Conservation (phyloP, 2,329 filamentous ascomycete genomes). For the Colletotrichum sojae region DNA sequence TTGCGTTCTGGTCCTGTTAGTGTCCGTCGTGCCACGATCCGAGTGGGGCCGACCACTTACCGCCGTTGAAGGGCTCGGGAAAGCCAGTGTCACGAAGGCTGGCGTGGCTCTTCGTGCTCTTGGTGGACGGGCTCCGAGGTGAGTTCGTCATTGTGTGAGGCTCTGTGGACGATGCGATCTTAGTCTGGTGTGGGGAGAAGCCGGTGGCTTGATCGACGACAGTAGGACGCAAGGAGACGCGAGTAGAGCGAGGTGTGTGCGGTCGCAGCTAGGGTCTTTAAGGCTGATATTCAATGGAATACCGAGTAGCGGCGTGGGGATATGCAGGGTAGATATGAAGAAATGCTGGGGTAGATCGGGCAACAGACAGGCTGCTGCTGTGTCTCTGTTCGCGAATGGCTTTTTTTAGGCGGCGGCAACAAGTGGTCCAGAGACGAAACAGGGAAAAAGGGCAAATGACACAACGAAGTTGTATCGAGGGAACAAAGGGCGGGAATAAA, state of each 20-base stretch:
- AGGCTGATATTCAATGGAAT: constrained; percentile 27
- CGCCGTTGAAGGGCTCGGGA: constrained; percentile 63
- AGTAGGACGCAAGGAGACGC: background rate
- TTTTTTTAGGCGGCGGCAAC: background rate
- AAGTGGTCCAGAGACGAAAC: constrained; percentile 13
- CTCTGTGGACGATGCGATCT: constrained; percentile 30
- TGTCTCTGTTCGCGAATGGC: constrained; percentile 21
- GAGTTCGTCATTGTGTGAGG: constrained; percentile 33
- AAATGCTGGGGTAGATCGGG: background rate
- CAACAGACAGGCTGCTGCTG: constrained; percentile 5
- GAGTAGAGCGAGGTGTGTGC: background rate
- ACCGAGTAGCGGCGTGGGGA: constrained; percentile 9
- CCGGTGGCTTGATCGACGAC: constrained; percentile 6
- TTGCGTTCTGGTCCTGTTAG: constrained; percentile 60
- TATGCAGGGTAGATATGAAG: constrained; percentile 15
- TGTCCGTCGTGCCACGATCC: background rate
- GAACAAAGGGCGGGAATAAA: constrained; percentile 23
- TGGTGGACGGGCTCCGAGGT: constrained; percentile 36
- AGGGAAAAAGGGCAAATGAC: background rate
- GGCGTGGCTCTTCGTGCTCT: constrained; percentile 33
- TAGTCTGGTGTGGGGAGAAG: constrained; percentile 33
- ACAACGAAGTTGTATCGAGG: background rate
- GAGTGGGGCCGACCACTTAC: constrained; percentile 49
- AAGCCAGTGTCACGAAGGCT: constrained; percentile 62
- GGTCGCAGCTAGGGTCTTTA: constrained; percentile 10